Base-by-base conservation (phyloP, 805 yeast genomes). In the Scheffersomyces ergatensis region DNA sequence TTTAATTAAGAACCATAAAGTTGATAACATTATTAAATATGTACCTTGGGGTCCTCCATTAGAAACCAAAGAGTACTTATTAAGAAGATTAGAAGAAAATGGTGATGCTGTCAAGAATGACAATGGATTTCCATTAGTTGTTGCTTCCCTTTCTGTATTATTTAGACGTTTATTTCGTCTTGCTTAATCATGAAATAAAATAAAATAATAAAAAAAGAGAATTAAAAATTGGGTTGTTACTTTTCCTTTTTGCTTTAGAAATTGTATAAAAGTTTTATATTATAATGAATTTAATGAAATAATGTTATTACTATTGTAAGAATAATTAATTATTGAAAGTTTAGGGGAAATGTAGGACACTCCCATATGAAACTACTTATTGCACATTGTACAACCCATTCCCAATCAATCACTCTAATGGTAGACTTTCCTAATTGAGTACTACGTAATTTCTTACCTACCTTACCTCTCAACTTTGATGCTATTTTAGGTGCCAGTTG, bases 21-120 rank as follows among this genome's bases (percentile, higher is more conserved):
- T 78, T 34, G 79, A 75, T 46, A 88, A 88, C 55, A 83, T 90
- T 39, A 83, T 92, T 66, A 92, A 92, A 67, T 90, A 92, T 60
- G 97, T 90, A 47, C 95, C 97, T 14, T 90, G 97, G 97, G 97
- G 97, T 8, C 97, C 97, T 25, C 95, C 96, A 41, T 66, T 80
- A 51, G 97, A 92, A 67, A 89, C 97, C 43, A 89, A 87, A 68
- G 96, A 88, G 52, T 90, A 90, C 59, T 67, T 90, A 46, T 70
- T 83, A 47, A 82, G 98, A 72, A 80, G 98, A 67, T 72, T 90
- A 47, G 97, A 90, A 68, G 98, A 90, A 68, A 90, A 90, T 58
- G 97, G 97, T 18, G 97, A 90, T 63, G 95, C 96, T 8, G 95
- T 88, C 5, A 82, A 92, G 70, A 74, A 75, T 41, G 93, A 85